A percentile compares a stretch with the other conserved stretches of the same genome.
phyloP scores from a whole-genome alignment of 2,329 filamentous ascomycete genomes.

The Aspergillus sp. region DNA sequence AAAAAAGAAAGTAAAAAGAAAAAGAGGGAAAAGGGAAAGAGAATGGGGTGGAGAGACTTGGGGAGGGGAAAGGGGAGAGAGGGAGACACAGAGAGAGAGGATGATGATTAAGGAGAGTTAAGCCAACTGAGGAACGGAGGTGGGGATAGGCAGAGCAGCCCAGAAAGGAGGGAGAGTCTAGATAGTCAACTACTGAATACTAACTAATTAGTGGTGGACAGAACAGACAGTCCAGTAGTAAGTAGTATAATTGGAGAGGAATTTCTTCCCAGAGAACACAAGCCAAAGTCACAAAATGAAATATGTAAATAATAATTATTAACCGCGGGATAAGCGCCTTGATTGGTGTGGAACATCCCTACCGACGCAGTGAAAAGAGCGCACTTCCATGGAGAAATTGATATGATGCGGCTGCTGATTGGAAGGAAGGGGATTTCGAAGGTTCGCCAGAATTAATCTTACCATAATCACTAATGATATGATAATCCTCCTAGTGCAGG shows the following conservation, averaged over 20 bases:
- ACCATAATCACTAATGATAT: background rate
- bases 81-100: slow-evolving; percentile 13
- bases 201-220: background rate
- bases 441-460: background rate
- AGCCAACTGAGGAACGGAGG: slow-evolving; percentile 11
- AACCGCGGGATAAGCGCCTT: background rate
- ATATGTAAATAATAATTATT: background rate
- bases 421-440: background rate
- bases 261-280: no score
- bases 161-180: background rate
- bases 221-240: background rate
- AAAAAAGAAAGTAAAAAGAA: slow-evolving; percentile 1
- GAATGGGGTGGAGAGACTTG: slow-evolving; percentile 14
- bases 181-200: background rate
- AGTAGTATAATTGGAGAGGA: no score
- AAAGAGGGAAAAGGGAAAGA: slow-evolving; percentile 4
- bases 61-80: slow-evolving; percentile 9
- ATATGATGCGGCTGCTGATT: background rate
- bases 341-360: background rate
- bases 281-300: background rate
- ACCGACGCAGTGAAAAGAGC: background rate
- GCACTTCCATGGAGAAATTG: background rate
- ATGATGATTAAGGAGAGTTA: slow-evolving; percentile 20
- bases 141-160: slow-evolving; percentile 14
- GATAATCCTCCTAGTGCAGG: background rate